Base-by-base conservation (phyloP, 805 yeast species). In the Debaryomyces tyrocola region DNA sequence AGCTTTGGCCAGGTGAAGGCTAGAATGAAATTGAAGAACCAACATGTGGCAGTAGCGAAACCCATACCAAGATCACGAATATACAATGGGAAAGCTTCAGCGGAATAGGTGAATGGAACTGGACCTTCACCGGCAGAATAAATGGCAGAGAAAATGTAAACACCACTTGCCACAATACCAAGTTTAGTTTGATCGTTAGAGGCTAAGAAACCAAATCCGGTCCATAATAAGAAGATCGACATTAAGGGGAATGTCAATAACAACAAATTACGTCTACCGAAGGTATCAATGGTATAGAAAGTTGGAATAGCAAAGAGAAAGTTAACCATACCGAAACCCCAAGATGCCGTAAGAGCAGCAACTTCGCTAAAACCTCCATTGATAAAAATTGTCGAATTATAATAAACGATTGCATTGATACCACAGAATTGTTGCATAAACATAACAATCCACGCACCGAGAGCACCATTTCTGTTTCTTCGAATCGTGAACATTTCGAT, bases 341-440 rank as follows among this genome's bases (percentile, higher is more conserved):
- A 79, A 0, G 95, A 87, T 0, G 95, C 95, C 55, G 85, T 68
- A 59, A 89, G 66, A 0, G 96, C 83, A 48, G 78, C 74, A 50
- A 78, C 73, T 50, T 78, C 80, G 35, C 78, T 65, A 65, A 85
- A 83, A 37, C 85, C 86, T 20, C 90, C 81, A 47, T 82, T 77
- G 18, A 76, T 64, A 67, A 89, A 89, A 47, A 89, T 88, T 8
- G 86, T 75, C 0, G 94, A 84, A 1, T 92, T 85, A 66, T 87
- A 89, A 67, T 87, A 86, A 15, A 95, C 92, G 66, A 89, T 87
- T 44, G 88, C 92, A 59, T 89, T 89, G 63, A 89, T 81, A 56
- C 96, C 96, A 68, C 96, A 89, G 70, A 88, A 86, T 64, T 89
- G 96, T 70, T 89, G 96, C 89, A 85, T 85, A 60, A 88, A 86